Conservation (phyloP, 495 filamentous ascomycete genomes). For the Penicillium psychrofluorescens region DNA sequence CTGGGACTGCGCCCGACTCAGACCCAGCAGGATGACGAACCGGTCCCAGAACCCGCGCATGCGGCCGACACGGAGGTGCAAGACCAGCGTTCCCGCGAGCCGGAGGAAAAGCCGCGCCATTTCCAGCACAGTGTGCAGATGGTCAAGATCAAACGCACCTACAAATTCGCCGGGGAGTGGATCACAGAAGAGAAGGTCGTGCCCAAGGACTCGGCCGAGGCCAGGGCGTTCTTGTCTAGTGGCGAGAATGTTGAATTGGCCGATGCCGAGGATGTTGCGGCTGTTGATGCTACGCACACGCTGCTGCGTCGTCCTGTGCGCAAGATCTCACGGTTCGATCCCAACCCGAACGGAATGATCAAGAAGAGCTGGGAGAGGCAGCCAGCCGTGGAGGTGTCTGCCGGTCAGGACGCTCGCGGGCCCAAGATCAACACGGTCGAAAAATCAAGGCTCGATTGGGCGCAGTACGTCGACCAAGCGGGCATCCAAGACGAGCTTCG, state of each 20-base stretch:
- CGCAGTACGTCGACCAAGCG: slow-evolving; percentile 82
- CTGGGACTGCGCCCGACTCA: slow-evolving; percentile 9
- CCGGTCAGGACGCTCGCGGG: slow-evolving; percentile 42
- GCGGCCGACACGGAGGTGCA: slow-evolving; percentile 11
- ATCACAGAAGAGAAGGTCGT: slow-evolving; percentile 80
- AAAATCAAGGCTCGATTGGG: slow-evolving; percentile 94
- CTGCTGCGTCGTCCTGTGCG: slow-evolving; percentile 60
- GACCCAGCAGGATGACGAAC: slow-evolving; percentile 8
- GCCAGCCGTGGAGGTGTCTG: slow-evolving; percentile 7
- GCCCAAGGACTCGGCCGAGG: slow-evolving; percentile 71
- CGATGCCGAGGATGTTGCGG: slow-evolving; percentile 19
- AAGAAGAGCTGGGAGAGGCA: slow-evolving; percentile 46
- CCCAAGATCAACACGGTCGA: slow-evolving; percentile 93
- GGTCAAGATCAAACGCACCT: slow-evolving; percentile 81
- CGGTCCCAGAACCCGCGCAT: slow-evolving; percentile 6
- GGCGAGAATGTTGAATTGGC: slow-evolving; percentile 32
- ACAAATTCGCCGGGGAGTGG: slow-evolving; percentile 83
- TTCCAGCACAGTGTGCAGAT: slow-evolving; percentile 32
- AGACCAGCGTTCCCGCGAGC: slow-evolving; percentile 11
- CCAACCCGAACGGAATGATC: slow-evolving; percentile 44
- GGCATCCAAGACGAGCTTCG: slow-evolving; percentile 89
- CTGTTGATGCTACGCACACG: slow-evolving; percentile 12
- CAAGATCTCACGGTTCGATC: slow-evolving; percentile 77
- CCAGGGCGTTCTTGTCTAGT: slow-evolving; percentile 63
- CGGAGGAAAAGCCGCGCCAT: slow-evolving; percentile 9